These are phyloP conservation scores for Suhomyces kunorum DNA, from an alignment of 1,139 yeast species.

Conservation along the genomic window DNA sequence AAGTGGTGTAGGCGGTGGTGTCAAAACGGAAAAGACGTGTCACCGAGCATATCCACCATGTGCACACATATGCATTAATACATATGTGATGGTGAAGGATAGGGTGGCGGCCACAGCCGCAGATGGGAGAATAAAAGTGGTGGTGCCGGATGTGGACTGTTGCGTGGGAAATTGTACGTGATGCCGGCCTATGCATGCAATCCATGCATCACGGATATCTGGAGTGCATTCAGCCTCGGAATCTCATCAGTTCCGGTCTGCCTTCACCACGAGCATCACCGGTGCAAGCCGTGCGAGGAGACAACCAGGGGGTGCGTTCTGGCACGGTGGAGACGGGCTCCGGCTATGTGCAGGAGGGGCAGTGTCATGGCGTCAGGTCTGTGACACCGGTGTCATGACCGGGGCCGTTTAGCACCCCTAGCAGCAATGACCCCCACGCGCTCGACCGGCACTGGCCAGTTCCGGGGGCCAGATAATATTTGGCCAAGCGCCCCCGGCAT, in stretches of 20 bases:
- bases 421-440: conserved; percentile 1
- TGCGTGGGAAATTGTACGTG: background rate
- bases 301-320: too few species aligned
- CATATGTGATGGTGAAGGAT: conserved; percentile 1
- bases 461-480: conserved; percentile 1
- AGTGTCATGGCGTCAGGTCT: background rate
- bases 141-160: background rate
- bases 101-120: conserved; percentile 1
- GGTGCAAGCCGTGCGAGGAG: background rate
- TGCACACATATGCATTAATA: background rate
- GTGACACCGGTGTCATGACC: too few species aligned
- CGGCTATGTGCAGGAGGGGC: background rate
- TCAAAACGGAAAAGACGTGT: background rate
- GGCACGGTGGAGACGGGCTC: too few species aligned
- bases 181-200: background rate
- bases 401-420: background rate
- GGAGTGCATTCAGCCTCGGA: conserved; percentile 3
- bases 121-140: background rate
- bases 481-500: conserved; percentile 1
- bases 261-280: too few species aligned
- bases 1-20: background rate
- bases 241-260: conserved; percentile 3
- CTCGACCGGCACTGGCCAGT: background rate
- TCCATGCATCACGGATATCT: conserved; percentile 8
- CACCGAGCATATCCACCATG: background rate